Conservation (phyloP, 148 eudicot species). For the Rhododendron simsii region DNA sequence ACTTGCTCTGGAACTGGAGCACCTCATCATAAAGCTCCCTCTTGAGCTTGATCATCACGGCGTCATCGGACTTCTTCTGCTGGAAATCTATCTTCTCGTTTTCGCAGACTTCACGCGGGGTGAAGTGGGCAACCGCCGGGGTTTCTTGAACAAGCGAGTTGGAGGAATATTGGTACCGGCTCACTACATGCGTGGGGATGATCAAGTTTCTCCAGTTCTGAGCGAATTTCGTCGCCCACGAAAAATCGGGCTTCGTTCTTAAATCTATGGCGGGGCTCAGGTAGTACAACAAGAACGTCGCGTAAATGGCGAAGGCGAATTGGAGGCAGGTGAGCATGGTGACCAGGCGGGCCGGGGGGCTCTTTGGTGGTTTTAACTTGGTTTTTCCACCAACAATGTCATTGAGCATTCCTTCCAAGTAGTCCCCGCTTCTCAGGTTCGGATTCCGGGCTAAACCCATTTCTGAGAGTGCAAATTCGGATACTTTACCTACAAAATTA, state of each 20-base stretch:
- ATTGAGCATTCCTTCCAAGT: conserved; percentile 63
- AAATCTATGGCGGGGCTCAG: conserved; percentile 85
- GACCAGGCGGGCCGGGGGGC: conserved; percentile 52
- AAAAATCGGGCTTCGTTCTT: conserved; percentile 67
- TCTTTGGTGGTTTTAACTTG: conserved; percentile 44
- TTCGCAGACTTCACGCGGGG: conserved; percentile 62
- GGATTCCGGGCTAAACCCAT: conserved; percentile 47
- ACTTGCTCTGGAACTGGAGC: conserved; percentile 50
- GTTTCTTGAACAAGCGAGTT: conserved; percentile 25
- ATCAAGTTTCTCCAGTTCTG: conserved; percentile 68
- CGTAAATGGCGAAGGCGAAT: conserved; percentile 80
- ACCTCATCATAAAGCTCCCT: conserved; percentile 73
- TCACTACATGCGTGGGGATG: conserved; percentile 58
- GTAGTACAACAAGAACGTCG: conserved; percentile 73
- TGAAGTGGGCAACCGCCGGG: conserved; percentile 11
- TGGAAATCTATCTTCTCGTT: conserved; percentile 76
- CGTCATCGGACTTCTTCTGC: conserved; percentile 85
- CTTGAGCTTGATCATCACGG: conserved; percentile 76
- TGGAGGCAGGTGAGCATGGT: conserved; percentile 78
- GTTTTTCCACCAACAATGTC: conserved; percentile 56
- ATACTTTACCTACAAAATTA: conserved; percentile 14
- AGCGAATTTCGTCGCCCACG: conserved; percentile 78
- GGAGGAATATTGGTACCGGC: conserved; percentile 47
- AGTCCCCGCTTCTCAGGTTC: conserved; percentile 52
- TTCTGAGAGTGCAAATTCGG: background rate